Conservation (phyloP, 192 early-diverging fungal genomes). For the Spizellomyces sp. region DNA sequence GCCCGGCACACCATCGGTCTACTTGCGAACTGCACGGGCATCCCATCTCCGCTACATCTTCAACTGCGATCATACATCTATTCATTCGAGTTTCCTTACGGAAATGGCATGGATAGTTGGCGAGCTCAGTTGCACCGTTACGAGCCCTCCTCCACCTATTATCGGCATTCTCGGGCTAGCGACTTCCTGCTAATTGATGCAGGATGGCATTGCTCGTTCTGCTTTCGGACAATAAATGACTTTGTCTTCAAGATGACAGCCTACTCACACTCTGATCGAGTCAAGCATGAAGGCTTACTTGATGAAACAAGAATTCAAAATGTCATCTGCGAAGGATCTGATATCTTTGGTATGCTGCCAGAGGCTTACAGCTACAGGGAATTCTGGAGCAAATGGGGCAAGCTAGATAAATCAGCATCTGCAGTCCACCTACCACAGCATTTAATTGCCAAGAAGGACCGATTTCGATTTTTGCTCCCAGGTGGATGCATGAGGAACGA, state of each 20-base stretch:
- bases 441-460: constrained; percentile 32
- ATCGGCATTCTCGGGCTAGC: constrained; percentile 41
- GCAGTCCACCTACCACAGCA: constrained; percentile 47
- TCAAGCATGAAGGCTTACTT: constrained; percentile 35
- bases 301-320: constrained; percentile 46
- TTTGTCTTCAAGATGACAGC: constrained; percentile 66
- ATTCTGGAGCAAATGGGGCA: constrained; percentile 44
- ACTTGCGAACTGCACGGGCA: constrained; percentile 45
- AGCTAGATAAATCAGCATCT: constrained; percentile 37
- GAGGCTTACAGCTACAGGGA: constrained; percentile 61
- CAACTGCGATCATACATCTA: constrained; percentile 58
- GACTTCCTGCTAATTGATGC: constrained; percentile 53
- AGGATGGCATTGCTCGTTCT: constrained; percentile 72
- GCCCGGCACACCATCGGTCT: constrained; percentile 45
- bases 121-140: constrained; percentile 47
- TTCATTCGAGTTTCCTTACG: constrained; percentile 61
- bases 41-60: constrained; percentile 53
- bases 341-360: constrained; percentile 69
- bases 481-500: constrained; percentile 39
- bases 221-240: constrained; percentile 57
- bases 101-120: constrained; percentile 44
- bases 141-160: constrained; percentile 29
- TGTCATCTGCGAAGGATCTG: constrained; percentile 59
- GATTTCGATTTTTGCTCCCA: constrained; percentile 45
- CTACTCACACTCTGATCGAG: constrained; percentile 63